Evolutionary conservation across 441 rosid genomes (phyloP).

Genomic region (Brassica hybrid): DNA sequence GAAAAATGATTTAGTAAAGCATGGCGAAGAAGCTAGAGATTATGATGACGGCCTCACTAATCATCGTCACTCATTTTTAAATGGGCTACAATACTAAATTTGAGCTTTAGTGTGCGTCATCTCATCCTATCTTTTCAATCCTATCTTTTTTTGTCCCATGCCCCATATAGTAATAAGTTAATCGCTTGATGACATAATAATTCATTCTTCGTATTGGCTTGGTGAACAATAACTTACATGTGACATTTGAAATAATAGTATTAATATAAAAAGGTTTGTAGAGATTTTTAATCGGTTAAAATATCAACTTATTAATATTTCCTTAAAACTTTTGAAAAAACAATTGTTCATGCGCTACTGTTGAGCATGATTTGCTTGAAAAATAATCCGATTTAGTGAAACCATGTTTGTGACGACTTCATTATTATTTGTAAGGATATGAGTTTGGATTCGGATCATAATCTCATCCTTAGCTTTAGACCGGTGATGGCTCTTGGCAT

Average conservation of each 20-base stretch:
- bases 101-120: slow-evolving; percentile 30
- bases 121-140: slow-evolving; percentile 15
- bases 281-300: neutral
- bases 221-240: neutral
- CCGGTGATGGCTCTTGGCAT: neutral
- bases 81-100: neutral
- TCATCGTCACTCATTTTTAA: slow-evolving; percentile 20
- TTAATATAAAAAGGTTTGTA: no score
- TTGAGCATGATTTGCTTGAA: neutral
- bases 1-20: neutral
- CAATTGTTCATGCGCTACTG: neutral
- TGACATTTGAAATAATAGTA: neutral
- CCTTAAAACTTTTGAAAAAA: neutral
- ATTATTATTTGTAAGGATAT: neutral
- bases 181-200: slow-evolving; percentile 2
- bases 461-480: neutral
- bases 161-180: slow-evolving; percentile 22
- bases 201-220: neutral
- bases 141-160: slow-evolving; percentile 16
- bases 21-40: slow-evolving; percentile 12
- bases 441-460: neutral
- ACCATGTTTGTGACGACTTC: neutral
- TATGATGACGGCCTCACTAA: slow-evolving; percentile 20
- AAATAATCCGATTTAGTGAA: neutral
- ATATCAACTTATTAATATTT: neutral